A percentile compares a stretch with the other conserved stretches of the same genome.
These are phyloP conservation scores for Suillus alpinus DNA, from an alignment of 768 basidiomycete species.

Conservation along the genomic window DNA sequence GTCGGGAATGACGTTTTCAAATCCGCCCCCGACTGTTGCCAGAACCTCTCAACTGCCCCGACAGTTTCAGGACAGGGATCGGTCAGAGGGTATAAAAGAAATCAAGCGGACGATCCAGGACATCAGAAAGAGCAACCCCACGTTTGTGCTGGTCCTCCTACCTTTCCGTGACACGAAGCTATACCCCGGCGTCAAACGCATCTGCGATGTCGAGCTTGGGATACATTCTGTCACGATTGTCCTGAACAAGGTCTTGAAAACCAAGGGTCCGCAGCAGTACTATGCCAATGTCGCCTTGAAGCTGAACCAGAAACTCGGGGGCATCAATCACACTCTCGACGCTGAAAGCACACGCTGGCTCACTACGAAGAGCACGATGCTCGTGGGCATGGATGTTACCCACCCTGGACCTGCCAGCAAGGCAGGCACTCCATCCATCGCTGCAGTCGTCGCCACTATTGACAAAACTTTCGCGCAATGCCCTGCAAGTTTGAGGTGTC, in stretches of 20 bases:
- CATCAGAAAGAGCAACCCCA: conserved; percentile 42
- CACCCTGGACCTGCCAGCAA: conserved; percentile 69
- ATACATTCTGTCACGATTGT: conserved; percentile 51
- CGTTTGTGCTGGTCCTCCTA: conserved; percentile 68
- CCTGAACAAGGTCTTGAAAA: conserved; percentile 54
- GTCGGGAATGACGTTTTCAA: not conserved
- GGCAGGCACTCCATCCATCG: conserved; percentile 77
- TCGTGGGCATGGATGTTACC: conserved; percentile 84
- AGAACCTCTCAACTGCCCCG: not conserved
- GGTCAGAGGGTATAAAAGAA: not conserved
- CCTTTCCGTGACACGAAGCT: conserved; percentile 58
- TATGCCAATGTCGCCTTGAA: conserved; percentile 80
- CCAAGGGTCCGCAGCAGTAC: conserved; percentile 40
- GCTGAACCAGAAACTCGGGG: conserved; percentile 80
- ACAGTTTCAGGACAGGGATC: not conserved
- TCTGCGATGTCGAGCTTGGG: conserved; percentile 70
- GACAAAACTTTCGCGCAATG: conserved; percentile 72
- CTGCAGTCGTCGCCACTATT: conserved; percentile 76
- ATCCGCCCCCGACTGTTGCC: not conserved
- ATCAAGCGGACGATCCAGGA: conserved; percentile 19
- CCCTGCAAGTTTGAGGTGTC: conserved; percentile 70
- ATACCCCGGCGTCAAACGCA: conserved; percentile 78
- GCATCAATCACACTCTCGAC: conserved; percentile 75
- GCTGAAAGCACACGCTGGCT: conserved; percentile 60
- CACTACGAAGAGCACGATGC: conserved; percentile 66